Conservation (phyloP, 345 rosid genomes). For the Barbarea vulgaris region DNA sequence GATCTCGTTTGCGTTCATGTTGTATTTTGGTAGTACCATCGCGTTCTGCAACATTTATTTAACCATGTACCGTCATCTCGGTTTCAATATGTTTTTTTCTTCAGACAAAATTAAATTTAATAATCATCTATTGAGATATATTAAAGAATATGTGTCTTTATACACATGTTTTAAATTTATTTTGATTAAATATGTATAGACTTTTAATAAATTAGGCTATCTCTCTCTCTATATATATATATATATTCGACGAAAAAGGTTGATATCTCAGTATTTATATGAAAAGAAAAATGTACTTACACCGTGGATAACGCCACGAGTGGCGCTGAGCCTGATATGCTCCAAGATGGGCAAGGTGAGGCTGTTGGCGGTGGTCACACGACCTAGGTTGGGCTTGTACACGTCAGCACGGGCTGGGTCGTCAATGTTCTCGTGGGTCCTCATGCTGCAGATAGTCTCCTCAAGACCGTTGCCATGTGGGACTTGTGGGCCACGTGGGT, state of each 20-base stretch:
- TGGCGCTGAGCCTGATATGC: conserved; percentile 59
- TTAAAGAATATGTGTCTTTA: neutral
- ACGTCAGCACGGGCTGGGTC: conserved; percentile 62
- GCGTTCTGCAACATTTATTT: conserved; percentile 48
- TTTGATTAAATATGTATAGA: neutral
- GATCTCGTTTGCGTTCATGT: conserved; percentile 69
- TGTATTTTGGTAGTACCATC: conserved; percentile 64
- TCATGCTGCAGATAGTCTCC: conserved; percentile 76
- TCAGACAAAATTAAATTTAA: too few relatives aligned
- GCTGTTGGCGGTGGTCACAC: conserved; percentile 57
- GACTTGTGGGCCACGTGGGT: conserved; percentile 27
- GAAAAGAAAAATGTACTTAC: conserved; percentile 23
- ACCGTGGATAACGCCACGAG: conserved; percentile 41
- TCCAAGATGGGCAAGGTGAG: conserved; percentile 63
- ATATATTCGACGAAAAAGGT: neutral
- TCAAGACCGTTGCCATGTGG: conserved; percentile 61
- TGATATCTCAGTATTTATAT: neutral
- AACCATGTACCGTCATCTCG: neutral
- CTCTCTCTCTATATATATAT: neutral
- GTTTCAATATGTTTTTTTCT: neutral
- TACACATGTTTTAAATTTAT: neutral
- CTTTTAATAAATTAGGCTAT: neutral
- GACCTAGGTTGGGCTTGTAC: conserved; percentile 60
- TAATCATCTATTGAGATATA: neutral
- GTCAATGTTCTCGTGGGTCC: conserved; percentile 60